These are phyloP conservation scores for Ramularia endophylla DNA, from an alignment of 2,329 filamentous ascomycete species.

Conservation along the genomic window DNA sequence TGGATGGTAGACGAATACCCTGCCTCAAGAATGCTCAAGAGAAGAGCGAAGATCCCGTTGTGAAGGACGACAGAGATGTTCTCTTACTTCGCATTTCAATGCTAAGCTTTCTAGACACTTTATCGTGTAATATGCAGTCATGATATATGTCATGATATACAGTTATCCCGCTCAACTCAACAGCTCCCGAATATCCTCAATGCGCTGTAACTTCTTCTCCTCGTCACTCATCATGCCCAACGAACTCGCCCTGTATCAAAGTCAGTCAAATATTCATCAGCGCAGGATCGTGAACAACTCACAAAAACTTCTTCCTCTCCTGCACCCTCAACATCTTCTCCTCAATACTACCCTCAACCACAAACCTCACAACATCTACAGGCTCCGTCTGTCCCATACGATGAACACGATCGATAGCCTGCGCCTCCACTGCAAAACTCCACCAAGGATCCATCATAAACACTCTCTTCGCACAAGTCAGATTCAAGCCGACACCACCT, in stretches of 20 bases:
- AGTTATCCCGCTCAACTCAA: slow-evolving; percentile 50
- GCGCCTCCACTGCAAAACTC: slow-evolving; percentile 94
- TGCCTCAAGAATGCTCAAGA: no score
- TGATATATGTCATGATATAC: neutral
- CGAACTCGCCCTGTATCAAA: slow-evolving; percentile 69
- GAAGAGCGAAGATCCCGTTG: no score
- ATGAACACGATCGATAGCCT: slow-evolving; percentile 96
- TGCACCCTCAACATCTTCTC: slow-evolving; percentile 91
- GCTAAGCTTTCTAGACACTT: no score
- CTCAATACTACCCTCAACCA: slow-evolving; percentile 87
- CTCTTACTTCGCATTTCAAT: no score
- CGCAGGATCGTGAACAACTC: slow-evolving; percentile 40
- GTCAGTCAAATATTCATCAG: slow-evolving; percentile 24
- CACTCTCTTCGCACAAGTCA: slow-evolving; percentile 82
- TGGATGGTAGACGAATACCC: no score
- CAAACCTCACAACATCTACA: slow-evolving; percentile 81
- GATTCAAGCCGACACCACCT: slow-evolving; percentile 87
- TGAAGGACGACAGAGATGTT: no score
- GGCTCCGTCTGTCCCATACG: slow-evolving; percentile 88
- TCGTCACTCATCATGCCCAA: slow-evolving; percentile 93
- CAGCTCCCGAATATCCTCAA: slow-evolving; percentile 91
- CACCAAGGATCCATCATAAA: slow-evolving; percentile 99
- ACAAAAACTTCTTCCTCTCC: slow-evolving; percentile 94
- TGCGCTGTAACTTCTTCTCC: slow-evolving; percentile 80
- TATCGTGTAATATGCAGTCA: no score